A percentile compares a stretch with the other conserved stretches of the same genome.
Evolutionary conservation across 306 rosid genomes (phyloP).

Genomic region (cucumber (Cucumis sativus)): DNA sequence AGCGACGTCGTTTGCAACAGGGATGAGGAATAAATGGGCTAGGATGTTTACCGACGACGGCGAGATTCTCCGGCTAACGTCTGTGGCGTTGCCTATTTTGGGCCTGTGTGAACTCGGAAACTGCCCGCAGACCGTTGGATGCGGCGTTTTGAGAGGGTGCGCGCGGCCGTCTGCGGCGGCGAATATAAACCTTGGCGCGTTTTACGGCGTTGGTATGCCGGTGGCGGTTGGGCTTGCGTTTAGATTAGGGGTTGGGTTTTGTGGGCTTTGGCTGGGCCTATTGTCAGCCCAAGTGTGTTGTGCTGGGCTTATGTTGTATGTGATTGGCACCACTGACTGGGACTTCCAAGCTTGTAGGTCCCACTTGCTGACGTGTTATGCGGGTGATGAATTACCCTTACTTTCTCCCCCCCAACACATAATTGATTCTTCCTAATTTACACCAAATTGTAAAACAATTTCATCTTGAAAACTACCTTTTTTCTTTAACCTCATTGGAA

Average conservation of each 20-base stretch:
- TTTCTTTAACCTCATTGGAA: not conserved
- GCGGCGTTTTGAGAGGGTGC: constrained; percentile 78
- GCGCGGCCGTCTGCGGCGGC: constrained; percentile 88
- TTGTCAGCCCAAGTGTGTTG: constrained; percentile 87
- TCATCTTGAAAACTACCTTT: not conserved
- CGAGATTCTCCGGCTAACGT: constrained; percentile 47
- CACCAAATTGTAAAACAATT: not conserved
- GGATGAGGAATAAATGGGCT: constrained; percentile 58
- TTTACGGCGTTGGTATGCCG: constrained; percentile 83
- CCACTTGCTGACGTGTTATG: constrained; percentile 29
- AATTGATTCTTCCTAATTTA: not conserved
- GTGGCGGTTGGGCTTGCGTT: constrained; percentile 79
- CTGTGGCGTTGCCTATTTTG: constrained; percentile 61
- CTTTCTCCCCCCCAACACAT: not conserved
- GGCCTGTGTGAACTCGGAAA: constrained; percentile 95
- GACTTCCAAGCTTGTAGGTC: constrained; percentile 53
- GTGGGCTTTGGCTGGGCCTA: constrained; percentile 86
- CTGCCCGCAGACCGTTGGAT: constrained; percentile 89
- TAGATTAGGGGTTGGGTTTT: constrained; percentile 47
- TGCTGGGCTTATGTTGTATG: constrained; percentile 73
- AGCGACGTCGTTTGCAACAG: constrained; percentile 44
- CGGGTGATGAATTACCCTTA: constrained; percentile 7
- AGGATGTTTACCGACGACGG: constrained; percentile 49
- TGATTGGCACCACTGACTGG: constrained; percentile 78
- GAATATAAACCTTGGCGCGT: constrained; percentile 67